A percentile compares a stretch with the other conserved stretches of the same genome.
These are phyloP conservation scores for Ceratocystiopsis minuta DNA, from an alignment of 2,329 filamentous ascomycete species.

Conservation along the genomic window DNA sequence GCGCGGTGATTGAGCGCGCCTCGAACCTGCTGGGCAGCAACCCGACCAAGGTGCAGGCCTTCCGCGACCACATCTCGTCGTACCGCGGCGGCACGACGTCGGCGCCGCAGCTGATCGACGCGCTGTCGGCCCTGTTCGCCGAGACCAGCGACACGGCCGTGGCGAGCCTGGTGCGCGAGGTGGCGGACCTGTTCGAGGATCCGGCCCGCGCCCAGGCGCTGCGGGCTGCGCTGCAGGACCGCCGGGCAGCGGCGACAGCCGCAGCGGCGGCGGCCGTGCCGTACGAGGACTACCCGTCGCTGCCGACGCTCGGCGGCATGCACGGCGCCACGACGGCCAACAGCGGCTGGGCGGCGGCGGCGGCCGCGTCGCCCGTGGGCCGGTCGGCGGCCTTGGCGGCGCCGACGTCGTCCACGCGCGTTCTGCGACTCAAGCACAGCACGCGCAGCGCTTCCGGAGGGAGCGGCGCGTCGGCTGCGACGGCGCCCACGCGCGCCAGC, in stretches of 20 bases:
- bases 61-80: slow-evolving; percentile 62
- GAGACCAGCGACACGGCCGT: slow-evolving; percentile 65
- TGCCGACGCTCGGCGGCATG: slow-evolving; percentile 58
- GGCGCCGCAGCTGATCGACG: slow-evolving; percentile 63
- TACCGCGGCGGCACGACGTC: slow-evolving; percentile 54
- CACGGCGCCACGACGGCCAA: slow-evolving; percentile 39
- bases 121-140: slow-evolving; percentile 67
- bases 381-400: slow-evolving; percentile 9
- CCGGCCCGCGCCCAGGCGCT: slow-evolving; percentile 53
- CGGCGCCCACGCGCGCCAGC: slow-evolving; percentile 2
- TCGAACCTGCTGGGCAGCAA: slow-evolving; percentile 66
- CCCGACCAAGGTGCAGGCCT: slow-evolving; percentile 51
- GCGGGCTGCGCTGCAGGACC: slow-evolving; percentile 79
- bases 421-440: slow-evolving; percentile 42
- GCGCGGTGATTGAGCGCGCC: slow-evolving; percentile 72
- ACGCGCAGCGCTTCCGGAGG: slow-evolving; percentile 24
- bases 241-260: slow-evolving; percentile 62
- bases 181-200: slow-evolving; percentile 85
- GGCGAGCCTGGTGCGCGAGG: slow-evolving; percentile 76
- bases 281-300: slow-evolving; percentile 69
- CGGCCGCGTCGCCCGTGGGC: slow-evolving; percentile 41
- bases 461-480: slow-evolving; percentile 9
- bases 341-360: slow-evolving; percentile 42
- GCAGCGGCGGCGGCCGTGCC: no score
- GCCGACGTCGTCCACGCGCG: slow-evolving; percentile 26